Conservation (phyloP, 2,329 filamentous ascomycete genomes). For the Aspergillus viridinutans region DNA sequence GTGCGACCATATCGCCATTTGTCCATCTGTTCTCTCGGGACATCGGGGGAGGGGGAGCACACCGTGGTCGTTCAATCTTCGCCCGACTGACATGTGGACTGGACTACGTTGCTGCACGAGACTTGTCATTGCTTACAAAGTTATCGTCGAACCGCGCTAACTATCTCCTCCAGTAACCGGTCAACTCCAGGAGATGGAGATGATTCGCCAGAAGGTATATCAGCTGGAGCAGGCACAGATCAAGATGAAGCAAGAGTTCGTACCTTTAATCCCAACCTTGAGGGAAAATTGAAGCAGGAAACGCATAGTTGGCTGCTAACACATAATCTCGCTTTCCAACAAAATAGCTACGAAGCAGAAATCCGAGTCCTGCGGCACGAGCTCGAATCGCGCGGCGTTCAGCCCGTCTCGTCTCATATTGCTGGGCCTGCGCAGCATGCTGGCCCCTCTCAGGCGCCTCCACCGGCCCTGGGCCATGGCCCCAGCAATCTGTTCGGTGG, state of each 20-base stretch:
- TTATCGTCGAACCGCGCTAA: not conserved
- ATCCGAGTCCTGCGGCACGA: constrained; percentile 81
- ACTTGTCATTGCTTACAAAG: not conserved
- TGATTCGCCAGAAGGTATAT: constrained; percentile 90
- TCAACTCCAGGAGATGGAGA: constrained; percentile 91
- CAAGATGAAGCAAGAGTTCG: constrained; percentile 85
- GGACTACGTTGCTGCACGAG: not conserved
- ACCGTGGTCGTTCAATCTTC: not conserved
- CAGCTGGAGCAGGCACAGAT: constrained; percentile 87
- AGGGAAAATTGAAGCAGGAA: not conserved
- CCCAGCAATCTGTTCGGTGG: constrained; percentile 88
- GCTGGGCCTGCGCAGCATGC: constrained; percentile 70
- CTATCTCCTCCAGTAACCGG: constrained; percentile 62
- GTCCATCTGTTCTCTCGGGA: not conserved
- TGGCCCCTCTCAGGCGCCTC: constrained; percentile 77
- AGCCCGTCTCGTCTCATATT: constrained; percentile 63
- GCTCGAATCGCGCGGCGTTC: constrained; percentile 67
- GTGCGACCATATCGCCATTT: not conserved
- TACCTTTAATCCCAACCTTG: constrained; percentile 10
- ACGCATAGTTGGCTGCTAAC: constrained; percentile 12
- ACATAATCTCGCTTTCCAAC: constrained; percentile 7
- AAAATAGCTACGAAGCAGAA: constrained; percentile 82
- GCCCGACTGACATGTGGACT: not conserved
- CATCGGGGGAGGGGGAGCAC: not conserved
- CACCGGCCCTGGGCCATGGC: constrained; percentile 80